These are phyloP conservation scores for Clonostachys solani DNA, from an alignment of 2,329 filamentous ascomycete species.

Conservation along the genomic window DNA sequence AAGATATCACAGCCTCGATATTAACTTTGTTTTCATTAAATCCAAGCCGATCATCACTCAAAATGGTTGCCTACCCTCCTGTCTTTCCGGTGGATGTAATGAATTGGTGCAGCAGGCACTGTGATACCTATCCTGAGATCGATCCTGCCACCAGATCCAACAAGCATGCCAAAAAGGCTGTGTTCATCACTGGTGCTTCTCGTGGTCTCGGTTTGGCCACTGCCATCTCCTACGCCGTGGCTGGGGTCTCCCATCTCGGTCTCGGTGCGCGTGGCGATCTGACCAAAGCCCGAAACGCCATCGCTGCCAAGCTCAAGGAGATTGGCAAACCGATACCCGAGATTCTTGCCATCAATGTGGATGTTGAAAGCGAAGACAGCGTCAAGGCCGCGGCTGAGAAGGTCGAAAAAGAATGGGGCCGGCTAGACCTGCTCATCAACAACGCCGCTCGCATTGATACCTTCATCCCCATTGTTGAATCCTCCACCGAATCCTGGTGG, in stretches of 20 bases:
- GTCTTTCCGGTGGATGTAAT: too few relatives aligned
- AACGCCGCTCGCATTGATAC: conserved; percentile 1
- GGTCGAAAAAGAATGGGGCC: conserved; percentile 9
- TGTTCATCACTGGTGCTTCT: conserved; percentile 51
- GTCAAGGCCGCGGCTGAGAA: conserved; percentile 13
- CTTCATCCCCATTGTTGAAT: conserved; percentile 22
- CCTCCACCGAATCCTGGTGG: conserved; percentile 30
- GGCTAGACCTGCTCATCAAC: conserved; percentile 3
- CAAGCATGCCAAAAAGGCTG: conserved; percentile 23
- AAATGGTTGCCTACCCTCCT: too few relatives aligned
- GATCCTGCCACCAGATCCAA: conserved; percentile 25
- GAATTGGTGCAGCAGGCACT: neutral
- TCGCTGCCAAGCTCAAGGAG: conserved; percentile 18
- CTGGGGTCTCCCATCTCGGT: conserved; percentile 45
- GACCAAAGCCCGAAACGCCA: conserved; percentile 16
- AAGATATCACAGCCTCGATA: too few relatives aligned
- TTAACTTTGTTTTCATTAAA: too few relatives aligned
- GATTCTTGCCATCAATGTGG: conserved; percentile 32
- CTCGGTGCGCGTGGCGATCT: conserved; percentile 44
- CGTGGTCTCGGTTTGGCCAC: conserved; percentile 48
- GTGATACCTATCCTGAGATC: conserved; percentile 41
- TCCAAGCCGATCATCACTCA: too few relatives aligned
- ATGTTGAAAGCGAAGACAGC: conserved; percentile 8
- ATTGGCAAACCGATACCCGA: conserved; percentile 17
- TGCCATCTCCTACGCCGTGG: conserved; percentile 49